Evolutionary conservation across 2,329 filamentous ascomycete species (phyloP), one percentile per base, ranked within the genome.

Genomic region (Colletotrichum sp.): DNA sequence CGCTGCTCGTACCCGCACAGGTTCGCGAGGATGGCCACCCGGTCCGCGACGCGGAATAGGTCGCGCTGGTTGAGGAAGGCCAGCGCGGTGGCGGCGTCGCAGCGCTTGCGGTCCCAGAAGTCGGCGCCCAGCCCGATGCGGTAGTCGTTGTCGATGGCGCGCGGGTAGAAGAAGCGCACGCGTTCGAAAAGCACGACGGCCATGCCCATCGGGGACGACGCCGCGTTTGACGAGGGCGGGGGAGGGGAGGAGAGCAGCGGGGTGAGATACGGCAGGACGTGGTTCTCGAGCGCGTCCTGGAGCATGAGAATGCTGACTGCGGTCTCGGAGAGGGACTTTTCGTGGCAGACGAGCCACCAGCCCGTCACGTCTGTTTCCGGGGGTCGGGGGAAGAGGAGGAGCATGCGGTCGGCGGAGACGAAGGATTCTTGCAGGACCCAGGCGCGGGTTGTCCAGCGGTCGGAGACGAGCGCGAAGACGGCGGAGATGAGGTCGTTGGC

Each of bases 191-290:
- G 28, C 59, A 6, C 28, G 14, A 24, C 21, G 21, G 55, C 21
- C 55, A 59, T 59, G 55, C 43, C 43, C 43, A 43, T n/a, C 4
- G 39, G 4, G 8, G 39, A 43, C 39, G 43, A 12, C 43, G 43
- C 9, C 18, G 18, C 0, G 18, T 21, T n/a, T 21, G n/a, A 12
- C 1, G 18, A 4, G n/a, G n/a, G n/a, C n/a, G n/a, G n/a, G n/a
- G n/a, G n/a, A n/a, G 39, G 28, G 10, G 28, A 30, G 10, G 28
- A 48, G n/a, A 48, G n/a, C 43, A 48, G 55, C 55, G 24, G 55
- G 55, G 55, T 21, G 24, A 59, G 16, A 24, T 59, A 28, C 0
- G 55, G 55, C 26, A 59, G 26, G 0, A 61, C 28, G 18, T 61
- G 28, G 59, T 61, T n/a, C 28, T 61, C 59, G 10, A 61, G 59